A percentile compares a stretch with the other conserved stretches of the same genome.
phyloP scores from a whole-genome alignment of 176 grass and related monocot genomes.

The Pontederia crassipes region DNA sequence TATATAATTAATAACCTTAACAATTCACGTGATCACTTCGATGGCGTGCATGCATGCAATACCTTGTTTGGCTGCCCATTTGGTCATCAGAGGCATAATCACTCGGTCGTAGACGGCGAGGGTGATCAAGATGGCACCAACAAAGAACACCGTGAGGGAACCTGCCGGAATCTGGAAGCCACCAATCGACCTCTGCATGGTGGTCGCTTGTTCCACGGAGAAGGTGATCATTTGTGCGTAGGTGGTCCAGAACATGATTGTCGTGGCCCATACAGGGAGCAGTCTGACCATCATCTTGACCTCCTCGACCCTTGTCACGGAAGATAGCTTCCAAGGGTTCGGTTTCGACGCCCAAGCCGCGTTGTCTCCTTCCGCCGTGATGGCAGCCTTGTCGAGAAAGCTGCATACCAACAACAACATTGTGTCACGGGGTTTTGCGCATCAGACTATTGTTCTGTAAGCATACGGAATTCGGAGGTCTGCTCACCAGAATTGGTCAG shows the following conservation, averaged over 20 bases:
- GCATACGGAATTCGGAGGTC: too few species aligned
- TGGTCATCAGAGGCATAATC: slow-evolving; percentile 53
- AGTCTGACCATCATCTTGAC: slow-evolving; percentile 72
- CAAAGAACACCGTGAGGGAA: slow-evolving; percentile 70
- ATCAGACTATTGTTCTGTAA: too few species aligned
- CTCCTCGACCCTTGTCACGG: slow-evolving; percentile 68
- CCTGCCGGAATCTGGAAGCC: slow-evolving; percentile 59
- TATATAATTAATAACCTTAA: neutral
- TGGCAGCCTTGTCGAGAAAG: slow-evolving; percentile 57
- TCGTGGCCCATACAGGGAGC: slow-evolving; percentile 80
- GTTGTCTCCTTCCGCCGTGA: slow-evolving; percentile 45
- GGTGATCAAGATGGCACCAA: slow-evolving; percentile 51
- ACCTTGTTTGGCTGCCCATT: slow-evolving; percentile 28
- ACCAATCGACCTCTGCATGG: slow-evolving; percentile 58
- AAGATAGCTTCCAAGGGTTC: slow-evolving; percentile 64
- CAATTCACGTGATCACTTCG: neutral
- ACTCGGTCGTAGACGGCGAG: slow-evolving; percentile 58
- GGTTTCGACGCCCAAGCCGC: slow-evolving; percentile 18
- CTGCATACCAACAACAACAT: slow-evolving; percentile 17
- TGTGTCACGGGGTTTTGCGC: too few species aligned
- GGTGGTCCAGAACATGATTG: slow-evolving; percentile 85
- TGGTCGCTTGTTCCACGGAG: slow-evolving; percentile 80
- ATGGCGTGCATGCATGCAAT: neutral
- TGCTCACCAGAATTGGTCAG: slow-evolving; percentile 41
- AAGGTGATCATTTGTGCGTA: slow-evolving; percentile 86